Percentiles rank a stretch among this genome's conserved stretches.
These are phyloP conservation scores for Eucalyptus victrix DNA, from an alignment of 345 rosid genomes.

Conservation along the genomic window DNA sequence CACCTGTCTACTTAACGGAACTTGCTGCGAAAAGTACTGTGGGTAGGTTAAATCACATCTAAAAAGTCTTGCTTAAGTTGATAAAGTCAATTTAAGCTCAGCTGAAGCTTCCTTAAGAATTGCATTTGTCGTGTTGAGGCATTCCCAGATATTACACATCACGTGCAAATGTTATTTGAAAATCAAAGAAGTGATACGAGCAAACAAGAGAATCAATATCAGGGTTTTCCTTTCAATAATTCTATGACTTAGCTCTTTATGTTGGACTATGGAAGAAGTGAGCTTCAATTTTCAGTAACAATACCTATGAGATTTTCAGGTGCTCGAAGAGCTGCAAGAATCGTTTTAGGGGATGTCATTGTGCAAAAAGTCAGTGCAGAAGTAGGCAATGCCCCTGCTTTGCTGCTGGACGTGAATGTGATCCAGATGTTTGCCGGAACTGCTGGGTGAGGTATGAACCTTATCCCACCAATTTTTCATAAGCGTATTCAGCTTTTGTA, in stretches of 20 bases:
- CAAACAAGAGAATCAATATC: neutral
- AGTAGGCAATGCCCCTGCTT: conserved; percentile 98
- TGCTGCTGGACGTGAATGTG: conserved; percentile 99
- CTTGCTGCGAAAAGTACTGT: conserved; percentile 94
- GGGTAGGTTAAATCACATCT: conserved; percentile 33
- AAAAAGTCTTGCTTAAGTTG: neutral
- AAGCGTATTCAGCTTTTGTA: neutral
- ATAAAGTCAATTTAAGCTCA: neutral
- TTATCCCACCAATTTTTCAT: neutral
- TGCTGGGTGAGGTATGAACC: conserved; percentile 66
- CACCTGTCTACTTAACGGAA: conserved; percentile 49
- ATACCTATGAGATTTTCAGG: conserved; percentile 22
- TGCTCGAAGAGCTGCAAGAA: conserved; percentile 98
- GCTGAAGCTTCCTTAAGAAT: neutral
- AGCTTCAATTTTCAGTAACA: neutral
- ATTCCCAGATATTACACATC: neutral
- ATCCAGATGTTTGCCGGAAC: conserved; percentile 95
- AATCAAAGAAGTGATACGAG: neutral
- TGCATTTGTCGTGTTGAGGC: neutral
- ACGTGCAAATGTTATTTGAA: neutral
- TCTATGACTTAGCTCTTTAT: neutral
- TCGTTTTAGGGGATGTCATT: conserved; percentile 97
- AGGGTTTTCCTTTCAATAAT: neutral
- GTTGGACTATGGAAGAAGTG: neutral
- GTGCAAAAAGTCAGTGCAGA: conserved; percentile 99